Evolutionary conservation across 441 rosid species (phyloP), one percentile per base, ranked within the genome.

Genomic region (Pelargonium australe): DNA sequence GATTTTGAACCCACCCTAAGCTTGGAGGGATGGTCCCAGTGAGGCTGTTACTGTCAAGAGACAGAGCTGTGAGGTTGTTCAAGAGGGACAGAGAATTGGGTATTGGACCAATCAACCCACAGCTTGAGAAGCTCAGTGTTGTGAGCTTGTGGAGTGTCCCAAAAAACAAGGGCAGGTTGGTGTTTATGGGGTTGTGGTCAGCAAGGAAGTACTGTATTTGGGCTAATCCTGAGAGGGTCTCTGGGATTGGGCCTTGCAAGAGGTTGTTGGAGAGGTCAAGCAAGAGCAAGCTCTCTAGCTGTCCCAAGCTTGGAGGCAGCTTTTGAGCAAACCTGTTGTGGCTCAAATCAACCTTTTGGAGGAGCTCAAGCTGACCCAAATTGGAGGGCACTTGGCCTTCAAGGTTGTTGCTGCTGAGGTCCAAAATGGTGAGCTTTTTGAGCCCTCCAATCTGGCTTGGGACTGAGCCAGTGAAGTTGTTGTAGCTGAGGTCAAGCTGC

Each of bases 401-500:
- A 58, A 84, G 72, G 4, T 10, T 53, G 68, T 84, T 84, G 65
- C 73, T 75, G 73, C 85, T 81, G 10, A 81, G 58, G 47, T 80
- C 84, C 82, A 84, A 67, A 68, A 84, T 80, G 60, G 67, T 62
- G 68, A 84, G 68, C 45, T 75, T 75, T 71, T 58, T 71, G 1
- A 81, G 37, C 9, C 71, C 74, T 2, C 78, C 82, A 71, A 84
- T 69, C 53, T 71, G 73, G 53, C 70, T 68, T 20, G 87, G 83
- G 55, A 84, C 76, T 76, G 78, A 75, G 65, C 85, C 85, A 37
- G 67, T 76, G 9, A 84, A 34, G 17, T 80, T 76, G 78, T 80
- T 84, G 76, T 80, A 75, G 65, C 85, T 80, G 10, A 84, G 73
- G 75, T 84, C 84, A 40, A 84, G 81, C 61, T 81, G 80, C 72